Conservation (phyloP, 1,139 yeast genomes). For the Geotrichum fermentans region DNA sequence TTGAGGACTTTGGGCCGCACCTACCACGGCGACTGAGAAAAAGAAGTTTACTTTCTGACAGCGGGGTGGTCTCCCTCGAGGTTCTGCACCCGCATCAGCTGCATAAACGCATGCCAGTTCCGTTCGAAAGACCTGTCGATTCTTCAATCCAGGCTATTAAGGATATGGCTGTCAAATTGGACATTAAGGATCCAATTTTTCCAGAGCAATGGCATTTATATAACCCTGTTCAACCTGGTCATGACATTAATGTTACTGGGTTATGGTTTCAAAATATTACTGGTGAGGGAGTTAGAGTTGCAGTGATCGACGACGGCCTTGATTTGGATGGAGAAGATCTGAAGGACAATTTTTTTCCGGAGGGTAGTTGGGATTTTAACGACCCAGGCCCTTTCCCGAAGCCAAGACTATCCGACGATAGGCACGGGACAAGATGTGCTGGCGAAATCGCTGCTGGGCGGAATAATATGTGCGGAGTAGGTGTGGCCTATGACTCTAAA, state of each 20-base stretch:
- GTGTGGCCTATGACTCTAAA: constrained; percentile 82
- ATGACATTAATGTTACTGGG: constrained; percentile 82
- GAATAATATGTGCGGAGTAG: constrained; percentile 87
- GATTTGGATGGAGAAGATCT: constrained; percentile 77
- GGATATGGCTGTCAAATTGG: constrained; percentile 43
- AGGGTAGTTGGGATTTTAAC: constrained; percentile 91
- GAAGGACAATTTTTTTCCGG: constrained; percentile 57
- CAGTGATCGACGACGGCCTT: constrained; percentile 91
- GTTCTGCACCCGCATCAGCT: constrained; percentile 13
- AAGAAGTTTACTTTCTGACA: constrained; percentile 3
- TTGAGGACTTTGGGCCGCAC: constrained; percentile 14
- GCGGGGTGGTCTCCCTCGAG: constrained; percentile 18
- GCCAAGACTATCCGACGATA: constrained; percentile 78
- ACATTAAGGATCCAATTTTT: constrained; percentile 77
- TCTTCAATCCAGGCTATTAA: constrained; percentile 25
- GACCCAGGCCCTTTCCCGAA: constrained; percentile 68
- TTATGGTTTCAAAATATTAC: constrained; percentile 80
- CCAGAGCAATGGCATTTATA: constrained; percentile 84
- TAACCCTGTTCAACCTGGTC: constrained; percentile 65
- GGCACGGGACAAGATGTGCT: constrained; percentile 97
- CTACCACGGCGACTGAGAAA: constrained; percentile 9
- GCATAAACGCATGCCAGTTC: constrained; percentile 16
- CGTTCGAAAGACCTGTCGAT: constrained; percentile 22
- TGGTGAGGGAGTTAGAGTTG: constrained; percentile 74
- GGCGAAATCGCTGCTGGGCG: constrained; percentile 89